Conservation (phyloP, 805 yeast species). For the Candida tammaniensis region DNA sequence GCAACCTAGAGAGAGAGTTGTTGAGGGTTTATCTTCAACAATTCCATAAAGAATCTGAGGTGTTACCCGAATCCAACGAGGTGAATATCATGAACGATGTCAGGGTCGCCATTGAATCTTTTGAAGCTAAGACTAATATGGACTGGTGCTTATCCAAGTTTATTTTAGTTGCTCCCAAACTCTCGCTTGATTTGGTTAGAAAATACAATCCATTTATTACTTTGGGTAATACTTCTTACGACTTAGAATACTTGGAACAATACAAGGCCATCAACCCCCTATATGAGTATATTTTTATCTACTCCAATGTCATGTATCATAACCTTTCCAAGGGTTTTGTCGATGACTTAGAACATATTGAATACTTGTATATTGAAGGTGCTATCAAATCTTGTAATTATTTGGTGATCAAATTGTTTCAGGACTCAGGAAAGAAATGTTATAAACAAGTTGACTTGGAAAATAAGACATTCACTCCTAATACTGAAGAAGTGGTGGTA, state of each 20-base stretch:
- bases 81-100: no score
- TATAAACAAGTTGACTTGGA: neutral
- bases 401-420: neutral
- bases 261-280: no score
- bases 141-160: neutral
- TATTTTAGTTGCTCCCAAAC: neutral
- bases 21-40: no score
- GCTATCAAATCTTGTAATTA: neutral
- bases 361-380: neutral
- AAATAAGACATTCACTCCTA: neutral
- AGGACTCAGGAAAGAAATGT: neutral
- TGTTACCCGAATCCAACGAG: no score
- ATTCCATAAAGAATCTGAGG: no score
- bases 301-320: no score
- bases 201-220: neutral
- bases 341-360: neutral
- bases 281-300: no score
- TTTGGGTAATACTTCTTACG: no score
- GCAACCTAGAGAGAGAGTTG: no score
- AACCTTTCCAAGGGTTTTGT: no score
- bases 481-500: neutral
- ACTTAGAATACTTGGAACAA: no score
- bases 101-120: neutral
- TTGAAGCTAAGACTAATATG: neutral
- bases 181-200: neutral